These are phyloP conservation scores for Xylaria multiplex DNA, from an alignment of 2,329 filamentous ascomycete genomes.

Conservation along the genomic window DNA sequence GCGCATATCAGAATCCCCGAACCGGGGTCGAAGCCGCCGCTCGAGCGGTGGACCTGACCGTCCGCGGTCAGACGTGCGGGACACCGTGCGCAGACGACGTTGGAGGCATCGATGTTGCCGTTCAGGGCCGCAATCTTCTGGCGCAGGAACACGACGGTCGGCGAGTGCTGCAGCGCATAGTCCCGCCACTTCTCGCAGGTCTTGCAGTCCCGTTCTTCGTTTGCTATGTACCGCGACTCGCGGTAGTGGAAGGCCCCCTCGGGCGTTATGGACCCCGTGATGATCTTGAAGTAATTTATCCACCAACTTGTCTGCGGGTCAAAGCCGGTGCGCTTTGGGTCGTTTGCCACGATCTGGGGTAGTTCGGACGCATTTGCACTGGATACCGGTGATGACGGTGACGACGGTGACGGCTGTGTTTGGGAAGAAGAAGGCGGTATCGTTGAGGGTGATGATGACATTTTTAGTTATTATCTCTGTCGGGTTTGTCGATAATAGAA, in stretches of 20 bases:
- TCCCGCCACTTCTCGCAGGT: conserved; percentile 84
- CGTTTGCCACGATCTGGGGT: conserved; percentile 60
- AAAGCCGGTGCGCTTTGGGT: conserved; percentile 70
- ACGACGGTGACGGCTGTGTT: conserved; percentile 17
- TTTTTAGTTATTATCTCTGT: background rate
- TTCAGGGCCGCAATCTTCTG: conserved; percentile 83
- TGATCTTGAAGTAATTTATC: conserved; percentile 86
- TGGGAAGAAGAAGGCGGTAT: conserved; percentile 25
- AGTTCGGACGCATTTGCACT: conserved; percentile 28
- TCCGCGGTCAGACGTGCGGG: conserved; percentile 65
- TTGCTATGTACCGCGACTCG: conserved; percentile 75
- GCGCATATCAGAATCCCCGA: conserved; percentile 93
- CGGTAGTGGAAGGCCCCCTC: conserved; percentile 81
- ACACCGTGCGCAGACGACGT: conserved; percentile 86
- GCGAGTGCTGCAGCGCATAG: conserved; percentile 85
- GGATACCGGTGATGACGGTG: conserved; percentile 18
- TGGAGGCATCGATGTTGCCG: conserved; percentile 75
- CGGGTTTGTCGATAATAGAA: background rate
- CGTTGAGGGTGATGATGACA: conserved; percentile 39
- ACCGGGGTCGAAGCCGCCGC: conserved; percentile 85
- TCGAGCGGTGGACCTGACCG: conserved; percentile 70
- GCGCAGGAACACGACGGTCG: conserved; percentile 85
- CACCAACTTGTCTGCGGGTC: conserved; percentile 72
- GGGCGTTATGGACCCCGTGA: conserved; percentile 76
- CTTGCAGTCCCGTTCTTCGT: conserved; percentile 81